Conservation (phyloP, 805 yeast species). For the Candida maltosa region DNA sequence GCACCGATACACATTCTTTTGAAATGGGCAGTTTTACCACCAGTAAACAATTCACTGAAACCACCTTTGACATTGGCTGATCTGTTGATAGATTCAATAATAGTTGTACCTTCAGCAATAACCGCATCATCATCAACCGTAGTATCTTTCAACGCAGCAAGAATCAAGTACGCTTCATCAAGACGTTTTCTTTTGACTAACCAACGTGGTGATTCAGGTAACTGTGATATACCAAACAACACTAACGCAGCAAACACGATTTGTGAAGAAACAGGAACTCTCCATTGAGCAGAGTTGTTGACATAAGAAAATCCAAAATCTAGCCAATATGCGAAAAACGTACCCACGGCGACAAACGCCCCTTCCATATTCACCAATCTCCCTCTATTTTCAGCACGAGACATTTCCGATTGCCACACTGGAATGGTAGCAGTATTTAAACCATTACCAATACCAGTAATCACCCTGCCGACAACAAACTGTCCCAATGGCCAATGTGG, state of each 20-base stretch:
- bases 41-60: conserved; percentile 38
- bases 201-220: conserved; percentile 78
- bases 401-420: conserved; percentile 46
- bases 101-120: conserved; percentile 42
- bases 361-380: conserved; percentile 40
- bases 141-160: conserved; percentile 36
- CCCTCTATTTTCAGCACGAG: conserved; percentile 41
- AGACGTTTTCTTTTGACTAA: conserved; percentile 45
- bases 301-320: conserved; percentile 66
- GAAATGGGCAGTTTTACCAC: conserved; percentile 61
- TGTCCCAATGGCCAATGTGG: conserved; percentile 60
- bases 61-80: conserved; percentile 44
- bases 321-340: conserved; percentile 68
- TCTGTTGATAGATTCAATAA: conserved; percentile 49
- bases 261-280: conserved; percentile 56
- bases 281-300: conserved; percentile 39
- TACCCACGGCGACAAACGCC: conserved; percentile 63
- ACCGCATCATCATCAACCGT: conserved; percentile 35
- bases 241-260: conserved; percentile 51
- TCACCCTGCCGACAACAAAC: conserved; percentile 57
- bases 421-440: conserved; percentile 43
- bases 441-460: conserved; percentile 45
- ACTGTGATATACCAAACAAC: conserved; percentile 36
- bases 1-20: conserved; percentile 63
- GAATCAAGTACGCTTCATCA: conserved; percentile 35